These are phyloP conservation scores for Coemansia sp. DNA, from an alignment of 192 early-diverging fungal species.

Conservation along the genomic window DNA sequence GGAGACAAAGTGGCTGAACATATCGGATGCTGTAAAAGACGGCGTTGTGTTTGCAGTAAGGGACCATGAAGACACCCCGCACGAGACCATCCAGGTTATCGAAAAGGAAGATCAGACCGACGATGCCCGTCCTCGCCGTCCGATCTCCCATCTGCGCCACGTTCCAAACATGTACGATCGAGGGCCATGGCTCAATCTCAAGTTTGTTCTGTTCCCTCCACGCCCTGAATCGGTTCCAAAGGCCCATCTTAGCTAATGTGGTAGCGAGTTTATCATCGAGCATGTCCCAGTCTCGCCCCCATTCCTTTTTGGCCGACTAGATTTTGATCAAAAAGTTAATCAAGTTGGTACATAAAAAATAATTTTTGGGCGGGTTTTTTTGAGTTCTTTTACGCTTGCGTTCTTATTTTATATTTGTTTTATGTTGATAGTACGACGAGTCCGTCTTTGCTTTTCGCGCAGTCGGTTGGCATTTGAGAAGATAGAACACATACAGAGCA, in stretches of 20 bases:
- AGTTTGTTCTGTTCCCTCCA: slow-evolving; percentile 27
- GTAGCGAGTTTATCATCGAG: neutral
- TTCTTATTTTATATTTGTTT: neutral
- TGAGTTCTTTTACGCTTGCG: neutral
- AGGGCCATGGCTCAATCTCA: slow-evolving; percentile 41
- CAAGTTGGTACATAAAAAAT: neutral
- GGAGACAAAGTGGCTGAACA: slow-evolving; percentile 49
- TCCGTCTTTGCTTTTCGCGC: neutral
- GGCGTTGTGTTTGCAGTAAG: slow-evolving; percentile 38
- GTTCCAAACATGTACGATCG: slow-evolving; percentile 46
- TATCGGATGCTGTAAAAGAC: slow-evolving; percentile 42
- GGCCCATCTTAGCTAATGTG: neutral
- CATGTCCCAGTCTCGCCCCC: neutral
- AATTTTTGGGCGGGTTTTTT: slow-evolving; percentile 3
- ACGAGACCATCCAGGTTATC: slow-evolving; percentile 22
- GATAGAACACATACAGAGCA: neutral
- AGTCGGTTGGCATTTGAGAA: neutral
- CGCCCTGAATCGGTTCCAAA: neutral
- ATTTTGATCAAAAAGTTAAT: neutral
- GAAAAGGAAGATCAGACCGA: slow-evolving; percentile 44
- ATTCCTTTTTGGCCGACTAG: neutral
- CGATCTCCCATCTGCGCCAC: slow-evolving; percentile 30
- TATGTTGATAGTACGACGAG: slow-evolving; percentile 1
- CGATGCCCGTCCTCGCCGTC: slow-evolving; percentile 23
- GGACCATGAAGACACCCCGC: neutral